A percentile compares a stretch with the other conserved stretches of the same genome.
phyloP scores from a whole-genome alignment of 2,329 filamentous ascomycete species.

The Sporothrix globosa region DNA sequence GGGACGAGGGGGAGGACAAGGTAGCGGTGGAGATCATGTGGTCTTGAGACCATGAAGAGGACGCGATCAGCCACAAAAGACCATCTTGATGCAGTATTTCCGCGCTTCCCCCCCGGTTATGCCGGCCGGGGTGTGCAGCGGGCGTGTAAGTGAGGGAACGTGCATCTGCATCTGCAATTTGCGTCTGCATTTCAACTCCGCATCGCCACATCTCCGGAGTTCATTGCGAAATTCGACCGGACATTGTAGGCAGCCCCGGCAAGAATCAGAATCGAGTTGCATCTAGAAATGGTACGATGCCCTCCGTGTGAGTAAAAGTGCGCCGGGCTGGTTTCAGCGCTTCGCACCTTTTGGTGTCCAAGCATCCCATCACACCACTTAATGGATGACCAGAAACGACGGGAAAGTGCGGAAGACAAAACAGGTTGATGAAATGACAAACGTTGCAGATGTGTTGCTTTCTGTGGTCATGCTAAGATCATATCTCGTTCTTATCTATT shows the following conservation, averaged over 20 bases:
- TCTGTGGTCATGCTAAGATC: too few relatives aligned
- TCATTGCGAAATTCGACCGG: background rate
- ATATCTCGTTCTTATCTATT: conserved; percentile 3
- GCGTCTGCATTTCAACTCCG: background rate
- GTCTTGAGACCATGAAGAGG: background rate
- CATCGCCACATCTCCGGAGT: too few relatives aligned
- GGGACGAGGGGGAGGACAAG: background rate
- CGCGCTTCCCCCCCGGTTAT: background rate
- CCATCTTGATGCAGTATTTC: background rate
- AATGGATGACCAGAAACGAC: background rate
- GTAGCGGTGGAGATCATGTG: background rate
- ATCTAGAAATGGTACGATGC: background rate
- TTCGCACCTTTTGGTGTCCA: background rate
- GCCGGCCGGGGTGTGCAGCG: conserved; percentile 17
- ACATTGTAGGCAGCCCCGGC: background rate
- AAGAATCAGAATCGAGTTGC: background rate
- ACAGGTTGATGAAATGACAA: background rate
- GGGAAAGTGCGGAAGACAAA: background rate
- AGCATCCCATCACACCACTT: background rate
- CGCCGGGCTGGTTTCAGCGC: background rate
- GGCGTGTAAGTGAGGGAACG: conserved; percentile 5
- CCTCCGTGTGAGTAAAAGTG: background rate
- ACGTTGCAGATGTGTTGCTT: too few relatives aligned
- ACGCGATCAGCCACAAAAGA: too few relatives aligned
- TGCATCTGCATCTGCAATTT: background rate